A percentile compares a stretch with the other conserved stretches of the same genome.
These are phyloP conservation scores for Cutaneotrichosporon sp. DNA, from an alignment of 1,284 basidiomycete genomes.

Conservation along the genomic window DNA sequence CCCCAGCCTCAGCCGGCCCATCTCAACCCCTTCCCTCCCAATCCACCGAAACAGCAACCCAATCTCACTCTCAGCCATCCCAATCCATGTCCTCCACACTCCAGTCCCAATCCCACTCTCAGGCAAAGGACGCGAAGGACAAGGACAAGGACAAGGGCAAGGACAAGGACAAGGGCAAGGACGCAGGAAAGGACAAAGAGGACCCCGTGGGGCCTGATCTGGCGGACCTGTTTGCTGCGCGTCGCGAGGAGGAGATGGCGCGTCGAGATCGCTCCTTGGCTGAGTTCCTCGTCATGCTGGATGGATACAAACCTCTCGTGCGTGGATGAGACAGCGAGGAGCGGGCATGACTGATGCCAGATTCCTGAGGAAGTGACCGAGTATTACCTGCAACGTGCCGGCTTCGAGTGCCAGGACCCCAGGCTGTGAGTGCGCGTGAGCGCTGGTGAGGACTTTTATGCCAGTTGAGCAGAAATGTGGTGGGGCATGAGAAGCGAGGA, in stretches of 20 bases:
- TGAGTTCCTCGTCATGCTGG: constrained; percentile 91
- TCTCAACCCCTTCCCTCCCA: background rate
- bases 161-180: constrained; percentile 9
- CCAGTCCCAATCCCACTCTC: background rate
- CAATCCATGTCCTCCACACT: background rate
- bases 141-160: too few species aligned
- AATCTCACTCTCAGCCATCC: background rate
- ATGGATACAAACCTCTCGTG: constrained; percentile 93
- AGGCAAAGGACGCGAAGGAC: background rate
- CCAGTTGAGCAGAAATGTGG: too few species aligned
- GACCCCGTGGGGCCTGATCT: constrained; percentile 26
- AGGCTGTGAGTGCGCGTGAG: constrained; percentile 63
- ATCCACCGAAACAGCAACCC: background rate
- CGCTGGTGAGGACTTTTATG: too few species aligned
- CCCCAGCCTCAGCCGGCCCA: background rate
- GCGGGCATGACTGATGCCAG: constrained; percentile 49
- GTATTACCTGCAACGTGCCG: constrained; percentile 92
- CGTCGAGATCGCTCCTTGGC: constrained; percentile 75
- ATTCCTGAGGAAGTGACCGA: constrained; percentile 98
- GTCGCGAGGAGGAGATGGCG: constrained; percentile 65
- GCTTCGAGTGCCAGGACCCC: constrained; percentile 93
- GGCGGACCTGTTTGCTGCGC: constrained; percentile 36
- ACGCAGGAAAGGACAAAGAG: background rate
- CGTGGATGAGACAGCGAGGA: constrained; percentile 31
- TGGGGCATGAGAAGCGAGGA: too few species aligned